These are phyloP conservation scores for Colletotrichum sp. DNA, from an alignment of 2,329 filamentous ascomycete genomes.

Conservation along the genomic window DNA sequence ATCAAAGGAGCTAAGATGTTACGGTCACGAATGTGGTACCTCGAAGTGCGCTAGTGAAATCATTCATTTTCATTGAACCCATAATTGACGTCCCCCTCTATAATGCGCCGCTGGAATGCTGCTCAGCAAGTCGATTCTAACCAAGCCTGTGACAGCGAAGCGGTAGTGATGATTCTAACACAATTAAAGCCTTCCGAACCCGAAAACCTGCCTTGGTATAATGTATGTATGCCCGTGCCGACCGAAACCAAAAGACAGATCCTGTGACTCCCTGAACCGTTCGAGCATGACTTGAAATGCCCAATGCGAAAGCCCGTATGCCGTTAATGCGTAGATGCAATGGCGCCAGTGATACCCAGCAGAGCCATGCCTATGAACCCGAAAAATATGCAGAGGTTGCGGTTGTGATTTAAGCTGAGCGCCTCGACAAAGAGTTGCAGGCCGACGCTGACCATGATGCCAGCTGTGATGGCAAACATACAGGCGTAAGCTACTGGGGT, in stretches of 20 bases:
- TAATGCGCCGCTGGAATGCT: background rate
- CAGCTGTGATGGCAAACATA: conserved; percentile 88
- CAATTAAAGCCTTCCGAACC: background rate
- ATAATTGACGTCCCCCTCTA: background rate
- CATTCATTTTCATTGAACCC: background rate
- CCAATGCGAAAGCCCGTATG: background rate
- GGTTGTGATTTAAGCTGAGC: conserved; percentile 80
- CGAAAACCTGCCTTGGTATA: background rate
- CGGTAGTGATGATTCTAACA: background rate
- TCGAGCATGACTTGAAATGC: background rate
- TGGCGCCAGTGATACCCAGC: conserved; percentile 81
- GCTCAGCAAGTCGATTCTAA: background rate
- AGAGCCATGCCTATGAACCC: conserved; percentile 88
- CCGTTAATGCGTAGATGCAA: conserved; percentile 18
- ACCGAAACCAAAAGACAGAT: background rate
- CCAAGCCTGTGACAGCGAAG: background rate
- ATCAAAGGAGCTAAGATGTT: background rate
- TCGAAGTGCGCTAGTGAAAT: background rate
- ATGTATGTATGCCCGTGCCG: background rate
- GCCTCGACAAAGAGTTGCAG: conserved; percentile 89
- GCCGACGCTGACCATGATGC: conserved; percentile 95
- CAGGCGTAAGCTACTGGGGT: conserved; percentile 71
- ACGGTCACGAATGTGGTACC: background rate
- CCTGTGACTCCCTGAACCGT: background rate
- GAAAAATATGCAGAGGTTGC: conserved; percentile 78